Percentiles rank a stretch among this genome's conserved stretches.
Conservation (phyloP, 306 rosid genomes). For the Quercus variabilis region DNA sequence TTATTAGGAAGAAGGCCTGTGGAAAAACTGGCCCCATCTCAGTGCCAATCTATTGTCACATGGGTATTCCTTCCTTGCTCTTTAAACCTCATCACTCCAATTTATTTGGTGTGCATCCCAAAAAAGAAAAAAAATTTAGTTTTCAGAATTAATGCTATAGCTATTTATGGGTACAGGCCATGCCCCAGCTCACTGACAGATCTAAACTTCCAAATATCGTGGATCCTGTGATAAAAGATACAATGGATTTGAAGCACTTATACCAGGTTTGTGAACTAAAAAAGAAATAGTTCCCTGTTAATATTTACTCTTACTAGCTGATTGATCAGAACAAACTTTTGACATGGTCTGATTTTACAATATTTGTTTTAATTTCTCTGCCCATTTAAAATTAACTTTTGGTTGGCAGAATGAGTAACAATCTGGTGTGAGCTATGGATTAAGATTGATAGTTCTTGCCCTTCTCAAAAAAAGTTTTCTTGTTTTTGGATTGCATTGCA, state of each 20-base stretch:
- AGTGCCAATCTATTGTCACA: slow-evolving; percentile 93
- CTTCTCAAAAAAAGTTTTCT: too few species aligned
- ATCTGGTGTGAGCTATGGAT: neutral
- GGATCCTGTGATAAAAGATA: slow-evolving; percentile 68
- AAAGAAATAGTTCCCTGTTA: neutral
- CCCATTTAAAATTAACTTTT: neutral
- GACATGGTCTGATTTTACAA: neutral
- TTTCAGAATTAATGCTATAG: slow-evolving; percentile 1
- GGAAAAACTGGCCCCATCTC: slow-evolving; percentile 78
- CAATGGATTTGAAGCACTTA: slow-evolving; percentile 86
- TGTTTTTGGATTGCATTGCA: too few species aligned
- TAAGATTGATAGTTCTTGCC: neutral
- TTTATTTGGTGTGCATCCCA: neutral
- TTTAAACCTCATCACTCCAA: slow-evolving; percentile 1
- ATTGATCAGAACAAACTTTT: neutral
- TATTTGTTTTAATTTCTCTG: neutral
- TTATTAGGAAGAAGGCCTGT: slow-evolving; percentile 81
- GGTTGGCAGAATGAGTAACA: neutral
- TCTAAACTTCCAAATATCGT: slow-evolving; percentile 78
- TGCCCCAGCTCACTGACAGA: slow-evolving; percentile 94
- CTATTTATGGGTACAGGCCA: slow-evolving; percentile 62
- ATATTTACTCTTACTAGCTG: neutral
- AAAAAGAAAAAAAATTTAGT: neutral
- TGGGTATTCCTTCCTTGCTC: slow-evolving; percentile 54
- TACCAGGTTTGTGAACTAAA: slow-evolving; percentile 59